A percentile compares a stretch with the other conserved stretches of the same genome.
These are phyloP conservation scores for Tagetes patula DNA, from an alignment of 129 eudicot species.

Conservation along the genomic window DNA sequence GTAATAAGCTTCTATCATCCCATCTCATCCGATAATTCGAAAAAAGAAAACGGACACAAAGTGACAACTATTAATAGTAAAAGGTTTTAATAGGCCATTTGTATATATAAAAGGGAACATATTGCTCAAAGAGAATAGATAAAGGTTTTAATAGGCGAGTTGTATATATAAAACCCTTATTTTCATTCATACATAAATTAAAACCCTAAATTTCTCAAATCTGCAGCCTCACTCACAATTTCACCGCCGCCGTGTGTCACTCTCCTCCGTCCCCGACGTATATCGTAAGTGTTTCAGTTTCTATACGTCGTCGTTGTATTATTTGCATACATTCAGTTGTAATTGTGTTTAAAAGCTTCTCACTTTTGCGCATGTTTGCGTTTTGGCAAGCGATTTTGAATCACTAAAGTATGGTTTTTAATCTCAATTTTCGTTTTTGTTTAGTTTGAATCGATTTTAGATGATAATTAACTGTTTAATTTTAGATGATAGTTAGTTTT, in stretches of 20 bases:
- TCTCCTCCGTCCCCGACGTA: neutral
- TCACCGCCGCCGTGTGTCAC: constrained; percentile 20
- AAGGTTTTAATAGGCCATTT: neutral
- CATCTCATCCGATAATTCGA: neutral
- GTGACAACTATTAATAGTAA: neutral
- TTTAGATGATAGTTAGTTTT: neutral
- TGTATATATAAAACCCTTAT: constrained; percentile 16
- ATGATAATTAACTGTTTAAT: neutral
- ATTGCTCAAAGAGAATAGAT: neutral
- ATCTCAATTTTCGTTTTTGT: neutral
- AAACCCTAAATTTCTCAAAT: constrained; percentile 6
- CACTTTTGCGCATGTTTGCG: neutral
- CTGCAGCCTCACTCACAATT: neutral
- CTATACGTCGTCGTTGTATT: neutral
- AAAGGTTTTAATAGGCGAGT: neutral
- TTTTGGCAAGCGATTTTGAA: neutral
- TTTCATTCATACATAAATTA: neutral
- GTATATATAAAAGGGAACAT: too few relatives aligned
- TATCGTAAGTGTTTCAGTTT: neutral
- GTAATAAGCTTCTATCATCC: neutral
- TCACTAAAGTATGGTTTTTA: neutral
- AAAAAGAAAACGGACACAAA: neutral
- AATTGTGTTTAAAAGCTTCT: neutral
- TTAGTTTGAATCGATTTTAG: constrained; percentile 7
- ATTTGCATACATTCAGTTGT: neutral